phyloP scores from a whole-genome alignment of 768 basidiomycete genomes.

The Plicaturopsis crispa region DNA sequence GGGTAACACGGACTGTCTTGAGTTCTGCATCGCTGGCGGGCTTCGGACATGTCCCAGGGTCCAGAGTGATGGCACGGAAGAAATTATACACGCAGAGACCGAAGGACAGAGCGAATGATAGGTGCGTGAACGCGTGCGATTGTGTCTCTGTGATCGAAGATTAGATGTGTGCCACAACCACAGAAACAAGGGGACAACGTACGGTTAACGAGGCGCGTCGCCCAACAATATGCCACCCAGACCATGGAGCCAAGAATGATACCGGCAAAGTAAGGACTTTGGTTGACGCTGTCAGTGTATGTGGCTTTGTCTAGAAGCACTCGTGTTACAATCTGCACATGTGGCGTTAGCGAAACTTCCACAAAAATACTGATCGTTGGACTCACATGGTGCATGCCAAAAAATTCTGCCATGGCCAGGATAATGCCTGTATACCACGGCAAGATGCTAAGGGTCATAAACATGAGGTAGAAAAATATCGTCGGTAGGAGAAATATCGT shows the following conservation, averaged over 20 bases:
- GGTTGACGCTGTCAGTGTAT: conserved; percentile 76
- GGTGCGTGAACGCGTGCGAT: conserved; percentile 66
- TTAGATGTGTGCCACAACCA: background rate
- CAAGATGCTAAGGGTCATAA: conserved; percentile 72
- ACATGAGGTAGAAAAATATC: conserved; percentile 75
- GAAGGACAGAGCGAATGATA: conserved; percentile 65
- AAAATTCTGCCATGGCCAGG: conserved; percentile 80
- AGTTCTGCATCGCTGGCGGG: conserved; percentile 79
- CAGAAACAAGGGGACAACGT: conserved; percentile 16
- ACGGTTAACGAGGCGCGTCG: conserved; percentile 70
- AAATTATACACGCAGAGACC: conserved; percentile 83
- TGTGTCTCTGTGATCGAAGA: conserved; percentile 52
- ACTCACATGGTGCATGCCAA: conserved; percentile 88
- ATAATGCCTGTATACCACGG: conserved; percentile 89
- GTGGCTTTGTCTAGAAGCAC: conserved; percentile 77
- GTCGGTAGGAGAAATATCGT: conserved; percentile 75
- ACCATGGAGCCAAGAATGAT: conserved; percentile 82
- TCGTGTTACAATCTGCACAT: conserved; percentile 65
- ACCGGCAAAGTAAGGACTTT: conserved; percentile 89
- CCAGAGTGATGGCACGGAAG: conserved; percentile 81
- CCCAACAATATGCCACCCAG: conserved; percentile 84
- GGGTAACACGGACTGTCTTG: conserved; percentile 56
- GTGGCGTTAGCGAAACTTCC: background rate
- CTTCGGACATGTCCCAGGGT: conserved; percentile 83
- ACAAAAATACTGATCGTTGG: background rate